Evolutionary conservation across 371 early-diverging fungal genomes (phyloP).

Genomic region (Massospora cicadina): DNA sequence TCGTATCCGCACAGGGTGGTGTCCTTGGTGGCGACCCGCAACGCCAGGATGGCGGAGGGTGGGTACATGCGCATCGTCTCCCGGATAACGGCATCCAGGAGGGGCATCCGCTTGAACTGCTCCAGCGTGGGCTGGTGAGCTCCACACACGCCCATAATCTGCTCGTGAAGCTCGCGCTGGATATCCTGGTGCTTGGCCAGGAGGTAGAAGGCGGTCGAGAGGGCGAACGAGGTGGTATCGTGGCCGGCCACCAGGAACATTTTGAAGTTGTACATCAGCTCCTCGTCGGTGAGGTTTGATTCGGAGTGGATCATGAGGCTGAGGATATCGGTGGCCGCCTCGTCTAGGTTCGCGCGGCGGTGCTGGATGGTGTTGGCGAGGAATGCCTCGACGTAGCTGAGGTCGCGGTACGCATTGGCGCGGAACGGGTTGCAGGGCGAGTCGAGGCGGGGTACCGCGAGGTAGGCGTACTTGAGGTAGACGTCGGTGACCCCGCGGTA

Average conservation of each 20-base stretch:
- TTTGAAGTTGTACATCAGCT: not conserved
- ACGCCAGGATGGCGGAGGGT: not conserved
- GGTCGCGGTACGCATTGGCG: not conserved
- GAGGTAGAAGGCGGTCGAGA: not conserved
- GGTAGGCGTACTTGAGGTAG: not conserved
- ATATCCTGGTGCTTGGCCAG: slow-evolving; percentile 13
- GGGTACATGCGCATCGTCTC: slow-evolving; percentile 14
- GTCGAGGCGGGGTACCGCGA: not conserved
- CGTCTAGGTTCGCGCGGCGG: not conserved
- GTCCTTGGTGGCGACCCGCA: not conserved
- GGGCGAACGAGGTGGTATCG: slow-evolving; percentile 2
- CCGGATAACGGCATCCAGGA: slow-evolving; percentile 13
- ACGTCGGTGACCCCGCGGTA: not conserved
- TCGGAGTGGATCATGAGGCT: not conserved
- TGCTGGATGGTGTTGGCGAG: not conserved
- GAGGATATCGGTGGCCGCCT: not conserved
- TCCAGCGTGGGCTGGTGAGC: slow-evolving; percentile 8
- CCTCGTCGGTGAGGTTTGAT: not conserved
- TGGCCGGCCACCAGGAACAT: slow-evolving; percentile 5
- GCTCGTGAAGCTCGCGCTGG: slow-evolving; percentile 14
- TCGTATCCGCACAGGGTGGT: not conserved
- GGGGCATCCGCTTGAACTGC: slow-evolving; percentile 11
- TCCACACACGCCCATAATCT: slow-evolving; percentile 15
- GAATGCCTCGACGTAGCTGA: not conserved
- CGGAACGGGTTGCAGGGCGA: not conserved